Evolutionary conservation across 345 rosid species (phyloP).

Genomic region (Salix suchowensis): DNA sequence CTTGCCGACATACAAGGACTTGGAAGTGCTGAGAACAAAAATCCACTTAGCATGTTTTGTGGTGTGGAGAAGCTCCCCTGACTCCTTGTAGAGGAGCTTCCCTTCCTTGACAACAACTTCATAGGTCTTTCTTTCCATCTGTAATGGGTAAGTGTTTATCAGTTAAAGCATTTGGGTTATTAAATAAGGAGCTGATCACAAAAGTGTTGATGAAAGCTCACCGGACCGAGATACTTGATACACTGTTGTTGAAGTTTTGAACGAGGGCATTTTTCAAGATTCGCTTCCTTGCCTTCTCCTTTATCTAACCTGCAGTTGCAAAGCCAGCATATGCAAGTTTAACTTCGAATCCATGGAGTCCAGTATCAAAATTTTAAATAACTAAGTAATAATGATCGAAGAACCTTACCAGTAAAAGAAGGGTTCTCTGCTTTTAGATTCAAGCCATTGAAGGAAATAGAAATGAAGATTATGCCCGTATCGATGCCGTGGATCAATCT

Average conservation of each 20-base stretch:
- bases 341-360: slow-evolving; percentile 11
- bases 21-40: slow-evolving; percentile 80
- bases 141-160: slow-evolving; percentile 12
- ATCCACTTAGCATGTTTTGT: slow-evolving; percentile 72
- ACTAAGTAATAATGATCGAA: neutral
- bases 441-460: slow-evolving; percentile 76
- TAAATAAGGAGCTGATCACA: neutral
- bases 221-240: slow-evolving; percentile 95
- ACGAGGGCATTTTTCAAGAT: slow-evolving; percentile 71
- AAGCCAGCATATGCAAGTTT: slow-evolving; percentile 6
- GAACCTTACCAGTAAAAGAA: slow-evolving; percentile 86
- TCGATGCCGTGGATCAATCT: slow-evolving; percentile 96
- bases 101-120: slow-evolving; percentile 75
- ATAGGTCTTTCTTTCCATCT: slow-evolving; percentile 81
- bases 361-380: slow-evolving; percentile 3
- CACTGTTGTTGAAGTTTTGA: slow-evolving; percentile 77
- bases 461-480: slow-evolving; percentile 89
- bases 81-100: slow-evolving; percentile 56
- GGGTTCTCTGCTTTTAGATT: slow-evolving; percentile 85
- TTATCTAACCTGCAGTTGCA: slow-evolving; percentile 73
- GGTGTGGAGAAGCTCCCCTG: slow-evolving; percentile 59
- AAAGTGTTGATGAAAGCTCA: slow-evolving; percentile 25
- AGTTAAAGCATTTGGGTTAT: slow-evolving; percentile 2
- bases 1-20: slow-evolving; percentile 65
- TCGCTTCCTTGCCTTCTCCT: slow-evolving; percentile 89